Evolutionary conservation across 495 filamentous ascomycete genomes (phyloP), one percentile per base, ranked within the genome.

Genomic region (Sphaerosporella brunnea): DNA sequence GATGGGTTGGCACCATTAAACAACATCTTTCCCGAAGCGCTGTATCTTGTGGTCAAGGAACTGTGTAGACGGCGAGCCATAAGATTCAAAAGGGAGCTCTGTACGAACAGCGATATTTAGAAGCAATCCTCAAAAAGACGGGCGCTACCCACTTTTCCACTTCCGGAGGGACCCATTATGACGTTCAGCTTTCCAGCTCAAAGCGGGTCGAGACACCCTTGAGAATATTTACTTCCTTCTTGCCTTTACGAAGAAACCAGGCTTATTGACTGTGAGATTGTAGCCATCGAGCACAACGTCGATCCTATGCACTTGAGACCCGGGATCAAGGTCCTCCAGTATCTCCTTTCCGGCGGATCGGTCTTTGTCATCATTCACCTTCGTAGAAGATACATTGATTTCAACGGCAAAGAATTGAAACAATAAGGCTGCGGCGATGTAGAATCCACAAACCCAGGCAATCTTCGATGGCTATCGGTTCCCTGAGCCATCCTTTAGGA

Each of bases 141-240:
- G n/a, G 67, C 26, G 24, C 7, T 9, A 18, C 23, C 19, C 37
- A 53, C 51, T 36, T 83, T 85, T 10, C 80, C 80, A 26, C 74
- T 77, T 0, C 80, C 80, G 11, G 77, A 81, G 1, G 80, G 80
- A 0, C 80, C 80, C 79, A 84, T 82, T 45, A 85, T 81, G 2
- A 84, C 69, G 52, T 85, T 84, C 9, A 85, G 61, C 16, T 67
- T 62, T 1, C 76, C 77, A 8, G 79, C 64, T 41, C 65, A 51
- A 84, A 83, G 0, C 68, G 65, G 0, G 75, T 63, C 2, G 68
- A 76, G 23, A 83, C 68, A 0, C 77, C 73, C 43, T 74, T 66
- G 35, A 85, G 57, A n/a, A 84, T 82, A 0, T 66, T 65, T 28
- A 77, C 63, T 1, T 58, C 71, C 2, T 70, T 51, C 23, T 62